Conservation (phyloP, 2,329 filamentous ascomycete genomes). For the Colletotrichum sidae region DNA sequence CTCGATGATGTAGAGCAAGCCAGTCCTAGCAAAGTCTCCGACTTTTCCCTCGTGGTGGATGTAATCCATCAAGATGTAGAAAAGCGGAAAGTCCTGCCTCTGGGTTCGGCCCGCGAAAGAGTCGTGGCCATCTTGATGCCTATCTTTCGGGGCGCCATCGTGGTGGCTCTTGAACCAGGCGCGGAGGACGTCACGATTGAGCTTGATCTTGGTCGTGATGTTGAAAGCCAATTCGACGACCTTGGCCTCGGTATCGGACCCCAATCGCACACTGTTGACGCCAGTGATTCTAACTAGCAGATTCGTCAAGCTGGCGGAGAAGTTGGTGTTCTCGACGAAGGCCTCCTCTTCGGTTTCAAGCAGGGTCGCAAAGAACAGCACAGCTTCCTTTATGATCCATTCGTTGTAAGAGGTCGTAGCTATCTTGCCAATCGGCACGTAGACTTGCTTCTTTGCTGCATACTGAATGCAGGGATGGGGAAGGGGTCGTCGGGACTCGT, state of each 20-base stretch:
- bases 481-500: constrained; percentile 88
- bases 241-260: constrained; percentile 85
- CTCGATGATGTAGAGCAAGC: constrained; percentile 94
- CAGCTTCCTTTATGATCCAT: constrained; percentile 84
- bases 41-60: constrained; percentile 95
- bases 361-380: constrained; percentile 88
- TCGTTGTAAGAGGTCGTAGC: constrained; percentile 87
- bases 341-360: constrained; percentile 98
- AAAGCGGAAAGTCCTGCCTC: constrained; percentile 93
- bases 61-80: constrained; percentile 95
- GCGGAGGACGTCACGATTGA: constrained; percentile 86
- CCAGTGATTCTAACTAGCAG: constrained; percentile 84
- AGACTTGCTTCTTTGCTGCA: constrained; percentile 87
- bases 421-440: constrained; percentile 89
- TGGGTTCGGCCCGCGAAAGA: constrained; percentile 87
- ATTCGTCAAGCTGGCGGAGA: constrained; percentile 88
- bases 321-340: constrained; percentile 87
- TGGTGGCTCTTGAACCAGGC: constrained; percentile 86
- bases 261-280: constrained; percentile 77
- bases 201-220: constrained; percentile 93
- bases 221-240: constrained; percentile 96
- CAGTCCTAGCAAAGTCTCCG: constrained; percentile 95
- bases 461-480: constrained; percentile 94
- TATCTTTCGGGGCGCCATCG: constrained; percentile 49
- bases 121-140: constrained; percentile 72